Evolutionary conservation across 2,329 filamentous ascomycete genomes (phyloP), one percentile per base, ranked within the genome.

Genomic region (Cercospora zeae-maydis): DNA sequence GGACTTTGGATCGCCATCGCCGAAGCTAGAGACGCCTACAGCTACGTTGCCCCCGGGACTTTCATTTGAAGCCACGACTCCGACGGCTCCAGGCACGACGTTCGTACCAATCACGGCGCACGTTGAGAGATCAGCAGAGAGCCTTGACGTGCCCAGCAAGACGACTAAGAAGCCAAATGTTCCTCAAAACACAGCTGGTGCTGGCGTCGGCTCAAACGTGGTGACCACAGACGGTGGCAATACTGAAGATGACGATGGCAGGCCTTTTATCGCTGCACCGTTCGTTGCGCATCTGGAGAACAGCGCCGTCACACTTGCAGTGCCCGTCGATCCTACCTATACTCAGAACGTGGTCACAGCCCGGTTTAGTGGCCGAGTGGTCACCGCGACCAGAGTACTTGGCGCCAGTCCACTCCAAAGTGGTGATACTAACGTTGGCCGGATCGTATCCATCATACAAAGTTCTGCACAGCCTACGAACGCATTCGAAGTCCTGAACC

Each of bases 11-110:
- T 30, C 34, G 9, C 56, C 63, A 27, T 57, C 42, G 8, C 31
- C 62, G 7, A 54, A 61, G 27, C 63, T 72, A 31, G 56, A 69
- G 36, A 68, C 70, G 6, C 66, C 66, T 11, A 69, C 66, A 9
- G 63, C 71, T 8, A 72, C 70, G 4, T 59, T 73, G 19, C 70
- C 71, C 2, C 45, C 67, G 13, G 67, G 63, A 10, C 49, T 69
- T 3, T 66, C 66, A 1, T 62, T 57, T 11, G 59, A 59, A 7
- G 51, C 39, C 14, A 62, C 51, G 5, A 64, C 66, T 19, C 63
- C 68, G 2, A 67, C 68, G 13, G 61, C 66, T 5, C 55, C 61
- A 21, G 66, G 66, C 5, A 63, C 60, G 8, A 62, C 58, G 7
- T 67, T 63, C 63, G 59, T 62, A 1, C 65, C 67, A 1, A 58